Evolutionary conservation across 805 yeast genomes (phyloP).

Genomic region (Spathaspora arborariae): DNA sequence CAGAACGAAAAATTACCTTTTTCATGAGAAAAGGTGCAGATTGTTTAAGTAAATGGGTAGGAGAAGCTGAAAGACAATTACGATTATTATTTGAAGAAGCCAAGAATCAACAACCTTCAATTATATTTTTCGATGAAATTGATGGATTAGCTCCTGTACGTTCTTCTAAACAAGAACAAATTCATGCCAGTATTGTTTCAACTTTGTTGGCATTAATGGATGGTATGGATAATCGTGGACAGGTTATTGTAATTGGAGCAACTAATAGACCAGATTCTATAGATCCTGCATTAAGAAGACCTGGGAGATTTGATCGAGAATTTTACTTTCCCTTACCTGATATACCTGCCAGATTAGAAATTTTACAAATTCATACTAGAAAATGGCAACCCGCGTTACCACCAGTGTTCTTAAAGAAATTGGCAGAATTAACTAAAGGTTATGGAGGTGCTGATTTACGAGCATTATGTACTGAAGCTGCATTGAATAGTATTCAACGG

Average conservation of each 20-base stretch:
- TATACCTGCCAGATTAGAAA: conserved; percentile 68
- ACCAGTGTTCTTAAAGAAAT: conserved; percentile 52
- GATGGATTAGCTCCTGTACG: conserved; percentile 98
- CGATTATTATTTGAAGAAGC: conserved; percentile 93
- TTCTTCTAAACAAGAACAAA: conserved; percentile 96
- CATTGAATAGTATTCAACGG: conserved; percentile 85
- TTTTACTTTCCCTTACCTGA: conserved; percentile 95
- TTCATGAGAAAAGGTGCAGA: conserved; percentile 99
- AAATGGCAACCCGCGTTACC: conserved; percentile 81
- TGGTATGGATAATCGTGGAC: conserved; percentile 98
- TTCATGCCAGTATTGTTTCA: conserved; percentile 95
- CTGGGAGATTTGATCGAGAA: conserved; percentile 96
- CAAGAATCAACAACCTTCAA: conserved; percentile 89
- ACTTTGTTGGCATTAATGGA: conserved; percentile 95
- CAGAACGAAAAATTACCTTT: conserved; percentile 82
- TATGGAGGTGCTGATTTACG: conserved; percentile 97
- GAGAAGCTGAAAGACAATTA: conserved; percentile 96
- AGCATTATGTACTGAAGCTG: conserved; percentile 94
- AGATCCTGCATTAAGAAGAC: conserved; percentile 96
- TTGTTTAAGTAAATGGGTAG: conserved; percentile 96
- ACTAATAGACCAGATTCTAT: conserved; percentile 97
- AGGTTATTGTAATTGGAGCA: conserved; percentile 96
- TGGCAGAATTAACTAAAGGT: conserved; percentile 85
- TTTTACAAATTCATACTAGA: conserved; percentile 78
- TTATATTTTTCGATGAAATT: conserved; percentile 95